Conservation (phyloP, 345 rosid species). For the Capsella bursapastoris region DNA sequence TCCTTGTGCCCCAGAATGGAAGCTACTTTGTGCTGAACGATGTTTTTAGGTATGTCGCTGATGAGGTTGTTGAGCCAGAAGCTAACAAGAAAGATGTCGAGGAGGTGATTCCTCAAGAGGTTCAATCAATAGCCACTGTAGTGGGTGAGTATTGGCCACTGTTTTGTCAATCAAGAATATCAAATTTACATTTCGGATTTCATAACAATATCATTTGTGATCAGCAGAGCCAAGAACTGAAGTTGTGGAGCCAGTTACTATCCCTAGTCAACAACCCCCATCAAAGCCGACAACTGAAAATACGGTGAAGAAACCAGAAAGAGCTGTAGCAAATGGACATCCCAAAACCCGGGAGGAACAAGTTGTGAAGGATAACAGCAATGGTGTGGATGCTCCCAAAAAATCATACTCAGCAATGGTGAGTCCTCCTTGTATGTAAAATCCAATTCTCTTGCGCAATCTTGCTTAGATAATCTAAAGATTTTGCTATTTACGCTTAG, state of each 20-base stretch:
- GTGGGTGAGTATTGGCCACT: conserved; percentile 33
- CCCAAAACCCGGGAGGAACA: conserved; percentile 19
- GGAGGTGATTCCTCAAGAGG: conserved; percentile 39
- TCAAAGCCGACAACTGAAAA: conserved; percentile 29
- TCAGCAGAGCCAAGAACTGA: conserved; percentile 19
- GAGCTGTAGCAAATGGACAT: conserved; percentile 30
- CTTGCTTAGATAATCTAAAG: conserved; percentile 6
- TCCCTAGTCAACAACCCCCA: conserved; percentile 21
- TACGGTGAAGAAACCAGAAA: conserved; percentile 29
- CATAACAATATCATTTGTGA: neutral
- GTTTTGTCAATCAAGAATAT: neutral
- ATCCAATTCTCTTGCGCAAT: neutral
- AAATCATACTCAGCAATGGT: conserved; percentile 38
- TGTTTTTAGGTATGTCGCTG: conserved; percentile 70
- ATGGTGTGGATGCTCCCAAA: conserved; percentile 40
- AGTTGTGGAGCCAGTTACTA: conserved; percentile 25
- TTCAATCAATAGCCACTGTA: conserved; percentile 3
- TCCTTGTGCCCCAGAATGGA: conserved; percentile 73
- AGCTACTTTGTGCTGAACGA: conserved; percentile 88
- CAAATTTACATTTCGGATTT: neutral
- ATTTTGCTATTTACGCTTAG: conserved; percentile 25
- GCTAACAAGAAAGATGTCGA: conserved; percentile 42
- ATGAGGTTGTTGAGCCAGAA: conserved; percentile 45
- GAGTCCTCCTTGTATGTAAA: conserved; percentile 26
- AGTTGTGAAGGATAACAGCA: conserved; percentile 22